These are phyloP conservation scores for Pestalotiopsis sp. DNA, from an alignment of 2,329 filamentous ascomycete genomes.

Conservation along the genomic window DNA sequence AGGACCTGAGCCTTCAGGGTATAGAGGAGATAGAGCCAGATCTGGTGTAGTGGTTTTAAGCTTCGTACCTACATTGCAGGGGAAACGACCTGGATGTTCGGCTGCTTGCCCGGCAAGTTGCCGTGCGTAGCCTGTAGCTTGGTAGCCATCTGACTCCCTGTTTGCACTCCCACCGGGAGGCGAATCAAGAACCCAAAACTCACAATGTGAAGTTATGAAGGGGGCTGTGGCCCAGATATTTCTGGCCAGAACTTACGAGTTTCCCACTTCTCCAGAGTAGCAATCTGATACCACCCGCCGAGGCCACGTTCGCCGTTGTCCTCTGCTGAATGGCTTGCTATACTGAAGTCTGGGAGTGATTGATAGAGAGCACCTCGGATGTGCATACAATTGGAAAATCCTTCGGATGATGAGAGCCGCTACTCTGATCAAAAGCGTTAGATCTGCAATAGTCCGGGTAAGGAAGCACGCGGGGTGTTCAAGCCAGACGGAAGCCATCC, in stretches of 20 bases:
- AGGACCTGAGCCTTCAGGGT: not conserved
- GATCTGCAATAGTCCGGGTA: not conserved
- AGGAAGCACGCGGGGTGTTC: not conserved
- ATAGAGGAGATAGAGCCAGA: not conserved
- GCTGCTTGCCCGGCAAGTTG: not conserved
- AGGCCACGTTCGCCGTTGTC: not conserved
- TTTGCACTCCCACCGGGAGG: not conserved
- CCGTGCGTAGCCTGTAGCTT: not conserved
- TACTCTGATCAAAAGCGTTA: not conserved
- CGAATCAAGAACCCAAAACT: not conserved
- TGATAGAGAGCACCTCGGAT: no score
- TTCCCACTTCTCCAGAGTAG: not conserved
- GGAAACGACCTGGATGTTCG: not conserved
- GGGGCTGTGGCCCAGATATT: not conserved
- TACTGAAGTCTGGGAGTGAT: no score
- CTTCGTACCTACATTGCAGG: not conserved
- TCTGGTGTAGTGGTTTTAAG: not conserved
- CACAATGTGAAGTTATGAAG: not conserved
- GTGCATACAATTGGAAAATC: not conserved
- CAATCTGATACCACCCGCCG: not conserved
- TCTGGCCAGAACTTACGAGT: not conserved
- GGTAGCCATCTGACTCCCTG: not conserved
- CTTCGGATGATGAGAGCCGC: not conserved
- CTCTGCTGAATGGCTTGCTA: not conserved
- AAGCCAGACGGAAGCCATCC: not conserved